Evolutionary conservation across 352 stramenopile species (phyloP), one percentile per base, ranked within the genome.

Genomic region (Thraustochytrium striatum): DNA sequence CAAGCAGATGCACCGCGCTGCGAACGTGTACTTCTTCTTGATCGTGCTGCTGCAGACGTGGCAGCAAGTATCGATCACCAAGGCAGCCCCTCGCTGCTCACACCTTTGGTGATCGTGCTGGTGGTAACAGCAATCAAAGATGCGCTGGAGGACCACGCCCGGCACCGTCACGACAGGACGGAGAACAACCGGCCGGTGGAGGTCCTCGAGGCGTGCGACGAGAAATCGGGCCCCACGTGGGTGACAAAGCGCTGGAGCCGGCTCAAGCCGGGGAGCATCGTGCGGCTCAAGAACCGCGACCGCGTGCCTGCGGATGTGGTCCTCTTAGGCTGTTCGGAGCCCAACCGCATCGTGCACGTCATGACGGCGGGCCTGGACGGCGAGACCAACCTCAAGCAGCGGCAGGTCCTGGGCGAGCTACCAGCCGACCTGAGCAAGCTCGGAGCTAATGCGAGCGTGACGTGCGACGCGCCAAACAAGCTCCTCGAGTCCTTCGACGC

Each of bases 311-410:
- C 93, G 0, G 94, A 98, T 75, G 70, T 98, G 1, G 87, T 97
- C 1, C 84, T 98, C 0, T 89, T 91, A 38, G 89, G 89, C 0
- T 94, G 89, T 36, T 84, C 91, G 7, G 87, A 86, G 82, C 0
- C 85, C 90, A 82, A 83, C 68, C 38, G 62, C 81, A 1, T 94
- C 86, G 97, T 38, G 83, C 97, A 95, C 73, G 87, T 97, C 38
- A 93, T 97, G 83, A 97, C 93, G 8, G 92, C 88, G 65, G 96
- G 95, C 80, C 83, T 97, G 53, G 93, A 97, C 72, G 93, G 93
- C 21, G 92, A 97, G 82, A 97, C 92, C 8, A 96, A 97, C 81
- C 81, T 97, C n/a, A 97, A 97, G 83, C 91, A 59, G 47, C 47
- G 73, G 16, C 41, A 81, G 58, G 38, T 82, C 2, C 35, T 32